These are phyloP conservation scores for Harringtonia aguacate DNA, from an alignment of 2,329 filamentous ascomycete species.

Conservation along the genomic window DNA sequence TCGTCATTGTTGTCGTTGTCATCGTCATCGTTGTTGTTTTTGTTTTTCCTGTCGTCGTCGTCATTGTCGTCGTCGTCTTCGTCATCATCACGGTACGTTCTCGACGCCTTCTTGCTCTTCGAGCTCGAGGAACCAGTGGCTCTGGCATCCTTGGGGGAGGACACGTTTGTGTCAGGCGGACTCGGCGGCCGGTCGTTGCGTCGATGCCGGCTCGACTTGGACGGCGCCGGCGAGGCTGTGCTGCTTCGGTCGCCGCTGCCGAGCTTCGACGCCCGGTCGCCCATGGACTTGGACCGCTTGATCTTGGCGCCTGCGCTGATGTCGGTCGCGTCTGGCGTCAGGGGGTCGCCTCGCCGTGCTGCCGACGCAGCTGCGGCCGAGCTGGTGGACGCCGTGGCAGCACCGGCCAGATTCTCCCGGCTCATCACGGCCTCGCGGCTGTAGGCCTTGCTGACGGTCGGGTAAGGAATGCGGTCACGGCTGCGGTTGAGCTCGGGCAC, in stretches of 20 bases:
- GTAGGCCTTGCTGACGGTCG: conserved; percentile 78
- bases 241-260: background rate
- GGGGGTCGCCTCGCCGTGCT: conserved; percentile 34
- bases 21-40: conserved; percentile 10
- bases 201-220: too few species aligned
- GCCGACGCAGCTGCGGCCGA: conserved; percentile 11
- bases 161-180: conserved; percentile 53
- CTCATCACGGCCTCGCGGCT: conserved; percentile 74
- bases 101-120: too few species aligned
- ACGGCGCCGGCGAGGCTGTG: too few species aligned
- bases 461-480: conserved; percentile 55
- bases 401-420: conserved; percentile 36
- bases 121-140: too few species aligned
- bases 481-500: conserved; percentile 35
- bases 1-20: background rate
- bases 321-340: conserved; percentile 65
- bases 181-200: conserved; percentile 44
- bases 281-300: conserved; percentile 34
- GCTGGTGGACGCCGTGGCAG: conserved; percentile 8
- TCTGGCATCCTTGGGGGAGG: conserved; percentile 31
- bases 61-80: background rate
- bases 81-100: too few species aligned
- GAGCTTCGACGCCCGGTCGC: background rate
- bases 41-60: conserved; percentile 8
- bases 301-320: conserved; percentile 38